Base-by-base conservation (phyloP, 441 rosid species). In the Pelargonium australe region DNA sequence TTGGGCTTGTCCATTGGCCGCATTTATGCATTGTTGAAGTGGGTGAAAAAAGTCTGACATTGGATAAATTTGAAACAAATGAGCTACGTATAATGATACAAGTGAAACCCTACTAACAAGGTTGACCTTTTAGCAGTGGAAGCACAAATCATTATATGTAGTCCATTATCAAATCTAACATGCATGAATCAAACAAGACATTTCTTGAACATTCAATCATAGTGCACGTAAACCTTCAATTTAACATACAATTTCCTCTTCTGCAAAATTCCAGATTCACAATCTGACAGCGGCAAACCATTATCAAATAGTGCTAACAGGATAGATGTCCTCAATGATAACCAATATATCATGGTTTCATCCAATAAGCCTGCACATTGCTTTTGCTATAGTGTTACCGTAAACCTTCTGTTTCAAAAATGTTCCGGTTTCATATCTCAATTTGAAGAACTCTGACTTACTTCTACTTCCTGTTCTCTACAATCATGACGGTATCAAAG, bases 381-480 rank as follows among this genome's bases (percentile, higher is more conserved):
- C 31, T 60, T 7, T 58, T 58, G 31, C 63, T 20, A 2, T 19
- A 60, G 11, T 60, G 28, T 60, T 8, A 3, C 20, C 37, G 19
- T 10, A 60, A 60, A 60, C 64, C 34, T 60, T 23, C 37, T 23
- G 64, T 31, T 10, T 60, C 25, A 10, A 20, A 23, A 60, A 60
- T 10, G 64, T 10, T 23, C 12, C n/a, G 28, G 37, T 60, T 31
- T 60, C 64, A 58, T 58, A 20, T 9, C n/a, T 60, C 20, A 5
- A 60, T 60, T 60, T 60, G n/a, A 60, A 60, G 37, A 60, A 60
- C 64, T 60, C 64, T 60, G 31, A 60, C 23, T 10, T 60, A 60
- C 64, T 60, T 58, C 63, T 58, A 60, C 37, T 60, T 20, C 37
- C 12, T 20, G 37, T 5, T 60, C 25, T 60, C 31, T 58, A 19